Evolutionary conservation across 192 early-diverging fungal genomes (phyloP), one percentile per base, ranked within the genome.

Genomic region (Podila horticola): DNA sequence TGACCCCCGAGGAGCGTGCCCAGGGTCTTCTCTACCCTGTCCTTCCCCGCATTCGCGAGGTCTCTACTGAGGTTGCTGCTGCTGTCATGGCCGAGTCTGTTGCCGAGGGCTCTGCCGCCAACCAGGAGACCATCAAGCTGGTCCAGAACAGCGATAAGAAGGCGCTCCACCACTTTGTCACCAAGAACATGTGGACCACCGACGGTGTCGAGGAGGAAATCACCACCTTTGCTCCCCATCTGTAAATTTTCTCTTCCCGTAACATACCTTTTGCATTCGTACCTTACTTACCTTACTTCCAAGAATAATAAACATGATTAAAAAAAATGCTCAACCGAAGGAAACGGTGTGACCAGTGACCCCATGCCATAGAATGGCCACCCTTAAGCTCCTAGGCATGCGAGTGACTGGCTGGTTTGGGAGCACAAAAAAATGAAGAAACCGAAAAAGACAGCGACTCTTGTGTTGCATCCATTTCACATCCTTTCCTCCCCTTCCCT

Each of bases 1-100:
- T 98, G 48, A 93, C 87, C 7, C 45, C 67, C 0, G 87, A 94
- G 52, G 96, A 99, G 86, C 86, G 67, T 2, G 75, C 76, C 26
- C 79, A 91, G 65, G 90, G 92, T 58, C 84, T 94, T 49, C 84
- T 99, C 49, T 99, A 96, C 82, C 97, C 97, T 15, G 86, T 88
- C 58, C 81, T 99, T 49, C 87, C 86, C 34, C 92, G 96, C 55
- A 97, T 99, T 69, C 93, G 97, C 63, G 90, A 95, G 58, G 92
- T 94, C 19, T 93, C 91, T 48, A 90, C 93, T 2, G 82, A 92
- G 79, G 88, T 99, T 9, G 94, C 96, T 31, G 90, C 93, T 0
- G 93, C 92, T 49, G 93, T 99, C 34, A 87, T 93, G 55, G 75
- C 88, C 55, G 88, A 91, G 82, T 84, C 90, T n/a, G 91, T 91